Conservation (phyloP, 768 basidiomycete species). For the Coprinopsis strossmayeri region DNA sequence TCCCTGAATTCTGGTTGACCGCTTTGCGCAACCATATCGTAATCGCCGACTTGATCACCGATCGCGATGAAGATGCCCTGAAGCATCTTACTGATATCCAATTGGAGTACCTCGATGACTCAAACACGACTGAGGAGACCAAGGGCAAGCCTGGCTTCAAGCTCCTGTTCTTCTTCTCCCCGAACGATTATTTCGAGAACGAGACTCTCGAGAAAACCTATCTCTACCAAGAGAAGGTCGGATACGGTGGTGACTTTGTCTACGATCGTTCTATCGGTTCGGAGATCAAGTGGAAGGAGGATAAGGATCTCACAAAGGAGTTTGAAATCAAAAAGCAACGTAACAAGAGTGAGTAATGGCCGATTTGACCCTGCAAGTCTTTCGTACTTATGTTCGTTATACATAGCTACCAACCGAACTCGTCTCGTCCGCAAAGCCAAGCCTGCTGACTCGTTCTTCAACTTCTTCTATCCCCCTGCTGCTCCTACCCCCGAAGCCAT, state of each 20-base stretch:
- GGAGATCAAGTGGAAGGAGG: constrained; percentile 95
- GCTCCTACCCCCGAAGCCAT: constrained; percentile 64
- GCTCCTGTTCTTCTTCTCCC: constrained; percentile 72
- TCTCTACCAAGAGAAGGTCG: constrained; percentile 85
- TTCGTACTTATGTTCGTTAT: background rate
- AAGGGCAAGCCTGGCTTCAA: constrained; percentile 87
- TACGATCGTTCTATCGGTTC: constrained; percentile 95
- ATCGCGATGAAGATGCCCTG: constrained; percentile 84
- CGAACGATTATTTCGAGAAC: constrained; percentile 89
- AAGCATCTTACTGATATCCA: constrained; percentile 77
- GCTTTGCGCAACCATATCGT: constrained; percentile 88
- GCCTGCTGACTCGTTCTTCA: constrained; percentile 96
- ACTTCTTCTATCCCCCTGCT: constrained; percentile 87
- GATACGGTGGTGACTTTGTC: constrained; percentile 94
- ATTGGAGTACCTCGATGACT: constrained; percentile 62
- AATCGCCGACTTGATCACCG: constrained; percentile 84
- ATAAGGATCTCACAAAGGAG: constrained; percentile 95
- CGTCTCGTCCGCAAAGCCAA: constrained; percentile 80
- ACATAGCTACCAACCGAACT: constrained; percentile 73
- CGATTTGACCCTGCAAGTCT: constrained; percentile 1
- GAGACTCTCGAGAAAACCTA: constrained; percentile 87
- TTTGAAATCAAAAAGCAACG: constrained; percentile 99
- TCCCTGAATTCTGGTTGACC: constrained; percentile 98
- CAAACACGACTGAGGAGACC: too few relatives aligned
- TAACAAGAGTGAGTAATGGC: constrained; percentile 80